Evolutionary conservation across 2,329 filamentous ascomycete species (phyloP).

Genomic region (Penicillium sp.): DNA sequence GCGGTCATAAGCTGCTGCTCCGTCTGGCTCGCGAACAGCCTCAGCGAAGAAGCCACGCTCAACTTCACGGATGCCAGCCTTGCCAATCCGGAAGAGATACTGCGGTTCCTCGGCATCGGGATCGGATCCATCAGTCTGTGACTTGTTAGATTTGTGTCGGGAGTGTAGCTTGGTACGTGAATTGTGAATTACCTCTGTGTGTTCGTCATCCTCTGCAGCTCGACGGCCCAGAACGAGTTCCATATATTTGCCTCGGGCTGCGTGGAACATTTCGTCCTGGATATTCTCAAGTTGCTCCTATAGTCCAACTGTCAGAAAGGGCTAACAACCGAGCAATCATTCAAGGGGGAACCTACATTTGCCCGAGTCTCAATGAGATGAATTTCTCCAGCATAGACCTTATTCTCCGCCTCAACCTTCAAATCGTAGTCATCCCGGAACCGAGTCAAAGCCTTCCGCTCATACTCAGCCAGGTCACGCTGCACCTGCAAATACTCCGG

Average conservation of each 20-base stretch:
- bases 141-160: not conserved
- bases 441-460: conserved; percentile 30
- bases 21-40: conserved; percentile 37
- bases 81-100: conserved; percentile 27
- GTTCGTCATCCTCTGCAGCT: conserved; percentile 29
- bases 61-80: conserved; percentile 27
- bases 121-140: conserved; percentile 37
- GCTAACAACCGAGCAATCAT: too few relatives aligned
- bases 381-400: conserved; percentile 35
- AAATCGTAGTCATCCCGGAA: conserved; percentile 40
- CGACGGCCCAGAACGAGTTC: conserved; percentile 20
- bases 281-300: conserved; percentile 18
- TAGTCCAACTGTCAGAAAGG: not conserved
- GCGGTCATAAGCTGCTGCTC: conserved; percentile 40
- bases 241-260: conserved; percentile 27
- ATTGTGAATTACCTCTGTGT: conserved; percentile 26
- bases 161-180: not conserved
- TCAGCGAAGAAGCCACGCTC: conserved; percentile 42
- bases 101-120: conserved; percentile 32
- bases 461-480: conserved; percentile 33
- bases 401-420: conserved; percentile 35
- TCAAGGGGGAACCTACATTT: conserved; percentile 27
- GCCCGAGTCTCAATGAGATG: conserved; percentile 39
- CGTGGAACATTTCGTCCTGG: conserved; percentile 21
- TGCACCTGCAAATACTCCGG: conserved; percentile 45